These are phyloP conservation scores for Nemania bipapillata DNA, from an alignment of 2,329 filamentous ascomycete species.

Conservation along the genomic window DNA sequence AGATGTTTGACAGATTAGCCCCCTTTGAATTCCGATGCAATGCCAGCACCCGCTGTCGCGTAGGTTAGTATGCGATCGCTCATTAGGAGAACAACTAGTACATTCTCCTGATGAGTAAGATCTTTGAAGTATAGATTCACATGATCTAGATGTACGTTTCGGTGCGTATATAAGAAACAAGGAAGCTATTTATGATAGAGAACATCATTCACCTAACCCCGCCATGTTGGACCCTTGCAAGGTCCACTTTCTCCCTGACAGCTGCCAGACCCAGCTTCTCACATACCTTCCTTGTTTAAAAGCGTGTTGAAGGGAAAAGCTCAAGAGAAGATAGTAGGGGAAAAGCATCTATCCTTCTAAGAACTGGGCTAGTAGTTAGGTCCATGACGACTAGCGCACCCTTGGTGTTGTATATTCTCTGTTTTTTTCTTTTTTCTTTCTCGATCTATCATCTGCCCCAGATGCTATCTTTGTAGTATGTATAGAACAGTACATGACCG, in stretches of 20 bases:
- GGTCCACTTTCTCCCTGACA: background rate
- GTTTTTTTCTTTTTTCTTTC: too few species aligned
- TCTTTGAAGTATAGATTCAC: slow-evolving; percentile 7
- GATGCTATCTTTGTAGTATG: too few species aligned
- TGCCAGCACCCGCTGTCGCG: background rate
- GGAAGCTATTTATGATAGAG: background rate
- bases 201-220: background rate
- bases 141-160: slow-evolving; percentile 1
- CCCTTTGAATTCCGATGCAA: slow-evolving; percentile 2
- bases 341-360: too few species aligned
- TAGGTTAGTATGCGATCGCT: slow-evolving; percentile 8
- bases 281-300: too few species aligned
- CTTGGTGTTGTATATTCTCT: too few species aligned
- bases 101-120: background rate
- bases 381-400: too few species aligned
- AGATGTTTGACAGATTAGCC: background rate
- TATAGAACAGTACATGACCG: too few species aligned
- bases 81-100: background rate
- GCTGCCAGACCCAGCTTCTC: too few species aligned
- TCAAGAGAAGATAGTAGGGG: too few species aligned
- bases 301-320: too few species aligned
- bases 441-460: too few species aligned
- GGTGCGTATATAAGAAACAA: background rate
- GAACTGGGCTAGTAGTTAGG: too few species aligned
- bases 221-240: background rate